phyloP scores from a whole-genome alignment of 2,329 filamentous ascomycete species.

The Furcasterigmium sp. region DNA sequence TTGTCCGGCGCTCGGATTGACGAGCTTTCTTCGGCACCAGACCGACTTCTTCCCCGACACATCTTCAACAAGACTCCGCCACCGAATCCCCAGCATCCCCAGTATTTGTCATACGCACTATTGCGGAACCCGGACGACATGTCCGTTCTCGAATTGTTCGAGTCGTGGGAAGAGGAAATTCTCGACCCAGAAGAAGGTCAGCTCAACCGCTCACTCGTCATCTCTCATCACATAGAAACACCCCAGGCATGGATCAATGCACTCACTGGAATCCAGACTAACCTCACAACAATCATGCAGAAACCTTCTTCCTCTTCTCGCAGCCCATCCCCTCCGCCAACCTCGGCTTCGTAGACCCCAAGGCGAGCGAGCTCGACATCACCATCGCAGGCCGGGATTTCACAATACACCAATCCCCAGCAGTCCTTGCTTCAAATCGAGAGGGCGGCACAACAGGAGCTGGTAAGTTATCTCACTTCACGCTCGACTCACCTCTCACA shows the following conservation, averaged over 20 bases:
- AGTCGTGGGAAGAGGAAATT: slow-evolving; percentile 35
- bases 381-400: slow-evolving; percentile 65
- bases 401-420: slow-evolving; percentile 76
- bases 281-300: slow-evolving; percentile 38
- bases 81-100: no score
- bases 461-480: slow-evolving; percentile 25
- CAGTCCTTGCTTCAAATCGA: slow-evolving; percentile 71
- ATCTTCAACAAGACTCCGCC: no score
- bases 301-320: slow-evolving; percentile 84
- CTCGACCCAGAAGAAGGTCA: slow-evolving; percentile 44
- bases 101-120: no score
- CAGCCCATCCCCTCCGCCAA: slow-evolving; percentile 67
- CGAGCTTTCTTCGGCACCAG: no score
- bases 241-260: no score
- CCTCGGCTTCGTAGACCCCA: slow-evolving; percentile 79
- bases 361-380: slow-evolving; percentile 59
- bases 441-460: slow-evolving; percentile 53
- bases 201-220: slow-evolving; percentile 1
- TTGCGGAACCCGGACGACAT: no score
- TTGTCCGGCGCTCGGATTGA: no score
- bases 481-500: no score
- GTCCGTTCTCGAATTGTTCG: slow-evolving; percentile 15
- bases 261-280: not conserved
- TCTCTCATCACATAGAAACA: no score
- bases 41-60: no score